phyloP scores from a whole-genome alignment of 2,329 filamentous ascomycete species.

The Cladosporium sp. region DNA sequence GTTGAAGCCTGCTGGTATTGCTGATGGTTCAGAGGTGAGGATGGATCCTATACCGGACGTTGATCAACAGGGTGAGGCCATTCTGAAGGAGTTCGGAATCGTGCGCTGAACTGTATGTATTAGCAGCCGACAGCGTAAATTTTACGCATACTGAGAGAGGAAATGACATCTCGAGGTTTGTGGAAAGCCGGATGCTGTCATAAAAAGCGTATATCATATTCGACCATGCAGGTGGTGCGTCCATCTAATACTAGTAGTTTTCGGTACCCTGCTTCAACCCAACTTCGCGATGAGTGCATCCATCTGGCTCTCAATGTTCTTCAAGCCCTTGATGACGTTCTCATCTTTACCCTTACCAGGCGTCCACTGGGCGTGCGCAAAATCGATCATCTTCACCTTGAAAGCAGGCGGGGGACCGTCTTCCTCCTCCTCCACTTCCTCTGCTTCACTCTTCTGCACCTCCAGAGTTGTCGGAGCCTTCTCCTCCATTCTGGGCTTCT shows the following conservation, averaged over 20 bases:
- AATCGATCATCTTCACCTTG: slow-evolving; percentile 86
- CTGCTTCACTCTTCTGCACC: slow-evolving; percentile 46
- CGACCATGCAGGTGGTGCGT: too few species aligned
- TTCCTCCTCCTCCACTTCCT: slow-evolving; percentile 50
- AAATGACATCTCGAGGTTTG: too few species aligned
- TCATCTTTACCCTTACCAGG: slow-evolving; percentile 81
- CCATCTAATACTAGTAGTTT: too few species aligned
- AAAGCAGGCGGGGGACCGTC: slow-evolving; percentile 61
- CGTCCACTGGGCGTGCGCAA: slow-evolving; percentile 85
- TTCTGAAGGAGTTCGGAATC: slow-evolving; percentile 20
- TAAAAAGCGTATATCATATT: too few species aligned
- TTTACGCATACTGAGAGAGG: background rate
- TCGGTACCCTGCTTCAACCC: slow-evolving; percentile 7
- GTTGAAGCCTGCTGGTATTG: slow-evolving; percentile 45
- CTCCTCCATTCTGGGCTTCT: slow-evolving; percentile 22
- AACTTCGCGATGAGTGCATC: slow-evolving; percentile 27
- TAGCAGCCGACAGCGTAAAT: background rate
- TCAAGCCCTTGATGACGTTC: slow-evolving; percentile 73
- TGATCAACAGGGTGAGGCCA: slow-evolving; percentile 47
- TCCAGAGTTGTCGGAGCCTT: slow-evolving; percentile 30
- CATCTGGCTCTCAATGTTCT: slow-evolving; percentile 30
- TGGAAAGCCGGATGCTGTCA: too few species aligned
- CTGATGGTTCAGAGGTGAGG: slow-evolving; percentile 27
- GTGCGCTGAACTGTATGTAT: background rate
- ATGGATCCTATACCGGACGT: slow-evolving; percentile 45